Percentiles rank a stretch among this genome's conserved stretches.
Evolutionary conservation across 2,329 filamentous ascomycete species (phyloP).

Genomic region (Talaromyces rugulosus): DNA sequence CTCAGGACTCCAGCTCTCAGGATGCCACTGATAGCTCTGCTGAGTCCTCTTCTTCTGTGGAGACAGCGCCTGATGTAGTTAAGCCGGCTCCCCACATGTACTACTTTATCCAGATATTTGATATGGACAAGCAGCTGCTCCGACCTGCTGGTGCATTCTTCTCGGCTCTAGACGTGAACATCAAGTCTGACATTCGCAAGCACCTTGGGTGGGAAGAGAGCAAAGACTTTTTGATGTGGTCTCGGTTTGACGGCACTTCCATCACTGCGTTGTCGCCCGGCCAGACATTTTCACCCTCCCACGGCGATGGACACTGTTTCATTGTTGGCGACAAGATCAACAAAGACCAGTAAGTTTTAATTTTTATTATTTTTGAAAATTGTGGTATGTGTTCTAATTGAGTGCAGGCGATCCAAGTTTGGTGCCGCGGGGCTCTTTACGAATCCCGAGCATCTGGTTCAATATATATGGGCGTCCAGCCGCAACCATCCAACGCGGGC

Average conservation of each 20-base stretch:
- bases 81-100: constrained; percentile 37
- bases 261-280: constrained; percentile 31
- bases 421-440: constrained; percentile 32
- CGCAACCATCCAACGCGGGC: constrained; percentile 43
- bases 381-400: background rate
- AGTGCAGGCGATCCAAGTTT: constrained; percentile 27
- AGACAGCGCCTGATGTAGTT: constrained; percentile 13
- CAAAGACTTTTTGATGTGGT: constrained; percentile 42
- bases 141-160: constrained; percentile 40
- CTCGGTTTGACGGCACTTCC: constrained; percentile 35
- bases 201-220: constrained; percentile 33
- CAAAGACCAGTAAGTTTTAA: constrained; percentile 31
- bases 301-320: constrained; percentile 37
- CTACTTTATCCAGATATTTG: constrained; percentile 50
- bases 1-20: constrained; percentile 5
- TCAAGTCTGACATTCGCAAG: constrained; percentile 38
- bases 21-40: constrained; percentile 3
- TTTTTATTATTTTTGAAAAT: background rate
- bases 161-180: constrained; percentile 34
- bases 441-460: constrained; percentile 34
- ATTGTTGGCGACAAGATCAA: constrained; percentile 39
- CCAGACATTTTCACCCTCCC: constrained; percentile 31
- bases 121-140: constrained; percentile 45
- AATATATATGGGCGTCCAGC: constrained; percentile 42
- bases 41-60: constrained; percentile 12